Evolutionary conservation across 345 rosid genomes (phyloP).

Genomic region (Cardamine resedifolia): DNA sequence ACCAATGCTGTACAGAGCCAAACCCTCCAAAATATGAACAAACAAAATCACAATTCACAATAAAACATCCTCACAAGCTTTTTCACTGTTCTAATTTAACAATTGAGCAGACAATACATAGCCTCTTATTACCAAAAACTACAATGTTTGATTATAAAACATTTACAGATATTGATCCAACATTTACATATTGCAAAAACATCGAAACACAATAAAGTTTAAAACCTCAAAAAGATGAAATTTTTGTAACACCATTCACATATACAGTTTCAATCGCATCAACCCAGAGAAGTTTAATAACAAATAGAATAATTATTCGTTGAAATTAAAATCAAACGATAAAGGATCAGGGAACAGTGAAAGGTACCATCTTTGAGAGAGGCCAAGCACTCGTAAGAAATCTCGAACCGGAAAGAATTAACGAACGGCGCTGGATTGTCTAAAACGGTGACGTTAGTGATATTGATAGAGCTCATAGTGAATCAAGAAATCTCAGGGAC

Average conservation of each 20-base stretch:
- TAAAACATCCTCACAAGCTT: not conserved
- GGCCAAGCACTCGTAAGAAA: constrained; percentile 82
- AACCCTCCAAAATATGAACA: not conserved
- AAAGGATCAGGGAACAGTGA: not conserved
- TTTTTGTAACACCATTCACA: not conserved
- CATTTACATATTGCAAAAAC: not conserved
- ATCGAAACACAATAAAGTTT: not conserved
- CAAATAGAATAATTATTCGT: not conserved
- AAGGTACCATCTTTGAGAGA: constrained; percentile 86
- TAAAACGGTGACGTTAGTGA: constrained; percentile 82
- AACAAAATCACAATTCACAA: not conserved
- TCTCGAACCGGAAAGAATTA: constrained; percentile 85
- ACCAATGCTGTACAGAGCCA: not conserved
- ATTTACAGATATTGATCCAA: not conserved
- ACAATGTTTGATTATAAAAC: not conserved
- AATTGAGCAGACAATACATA: not conserved
- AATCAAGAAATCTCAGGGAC: not conserved
- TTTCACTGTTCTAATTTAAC: not conserved
- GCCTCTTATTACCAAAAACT: not conserved
- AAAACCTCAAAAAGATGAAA: not conserved
- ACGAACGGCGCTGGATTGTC: constrained; percentile 84
- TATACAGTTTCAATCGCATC: not conserved
- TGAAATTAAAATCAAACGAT: not conserved
- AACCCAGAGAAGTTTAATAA: not conserved
- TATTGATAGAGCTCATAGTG: constrained; percentile 81